Conservation (phyloP, 2,329 filamentous ascomycete genomes). For the Colletotrichum phormii region DNA sequence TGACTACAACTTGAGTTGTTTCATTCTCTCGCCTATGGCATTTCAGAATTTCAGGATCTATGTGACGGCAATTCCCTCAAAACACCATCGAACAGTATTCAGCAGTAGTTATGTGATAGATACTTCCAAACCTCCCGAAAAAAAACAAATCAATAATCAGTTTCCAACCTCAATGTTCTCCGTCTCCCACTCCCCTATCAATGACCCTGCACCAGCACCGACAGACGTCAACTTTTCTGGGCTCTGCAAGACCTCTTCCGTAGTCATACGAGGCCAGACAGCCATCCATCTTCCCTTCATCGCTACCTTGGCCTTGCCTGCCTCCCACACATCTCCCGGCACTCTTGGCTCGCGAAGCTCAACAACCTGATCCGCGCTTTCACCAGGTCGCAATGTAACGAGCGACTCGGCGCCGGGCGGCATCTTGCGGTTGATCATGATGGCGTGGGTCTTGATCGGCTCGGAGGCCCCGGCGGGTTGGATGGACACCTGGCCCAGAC, state of each 20-base stretch:
- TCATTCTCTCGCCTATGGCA: no score
- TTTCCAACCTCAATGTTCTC: not conserved
- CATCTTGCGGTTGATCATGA: conserved; percentile 54
- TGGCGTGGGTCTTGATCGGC: conserved; percentile 51
- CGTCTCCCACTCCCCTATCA: not conserved
- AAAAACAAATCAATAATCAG: no score
- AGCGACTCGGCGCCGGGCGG: conserved; percentile 53
- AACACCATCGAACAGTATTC: no score
- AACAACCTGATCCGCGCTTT: not conserved
- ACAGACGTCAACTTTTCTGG: not conserved
- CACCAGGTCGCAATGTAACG: conserved; percentile 40
- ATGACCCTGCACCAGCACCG: not conserved
- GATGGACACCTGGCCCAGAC: conserved; percentile 54
- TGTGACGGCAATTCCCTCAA: no score
- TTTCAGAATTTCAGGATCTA: no score
- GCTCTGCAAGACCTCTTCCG: not conserved
- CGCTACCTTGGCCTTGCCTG: not conserved
- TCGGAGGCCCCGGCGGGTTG: conserved; percentile 46
- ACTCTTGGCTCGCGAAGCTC: not conserved
- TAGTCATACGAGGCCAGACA: not conserved
- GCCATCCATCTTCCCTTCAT: not conserved
- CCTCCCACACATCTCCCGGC: not conserved
- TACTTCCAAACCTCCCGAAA: no score
- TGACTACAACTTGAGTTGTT: no score
- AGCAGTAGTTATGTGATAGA: no score